phyloP scores from a whole-genome alignment of 768 basidiomycete species.

The Boletus edulis region DNA sequence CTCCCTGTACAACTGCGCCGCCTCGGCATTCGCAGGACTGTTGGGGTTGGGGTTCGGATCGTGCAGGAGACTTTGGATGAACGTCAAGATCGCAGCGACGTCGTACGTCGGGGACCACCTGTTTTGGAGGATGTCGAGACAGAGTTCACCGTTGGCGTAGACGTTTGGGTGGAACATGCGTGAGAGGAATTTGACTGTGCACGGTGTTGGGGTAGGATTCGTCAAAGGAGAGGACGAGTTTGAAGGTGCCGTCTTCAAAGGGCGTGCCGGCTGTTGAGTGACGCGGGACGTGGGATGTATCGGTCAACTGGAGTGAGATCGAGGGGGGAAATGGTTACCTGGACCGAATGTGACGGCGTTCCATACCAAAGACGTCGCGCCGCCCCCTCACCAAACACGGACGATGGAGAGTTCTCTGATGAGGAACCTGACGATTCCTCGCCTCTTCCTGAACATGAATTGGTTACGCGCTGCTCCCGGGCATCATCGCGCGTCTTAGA shows the following conservation, averaged over 20 bases:
- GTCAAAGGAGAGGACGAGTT: constrained; percentile 91
- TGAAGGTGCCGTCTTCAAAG: constrained; percentile 99
- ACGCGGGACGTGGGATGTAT: not conserved
- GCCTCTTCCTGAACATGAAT: too few species aligned
- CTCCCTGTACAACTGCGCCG: constrained; percentile 93
- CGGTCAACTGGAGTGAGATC: not conserved
- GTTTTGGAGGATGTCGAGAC: constrained; percentile 97
- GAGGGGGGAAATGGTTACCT: constrained; percentile 58
- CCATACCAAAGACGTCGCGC: constrained; percentile 68
- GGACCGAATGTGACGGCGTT: constrained; percentile 99
- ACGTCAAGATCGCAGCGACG: constrained; percentile 96
- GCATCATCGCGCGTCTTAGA: too few species aligned
- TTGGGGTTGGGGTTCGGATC: constrained; percentile 99
- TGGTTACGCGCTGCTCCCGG: too few species aligned
- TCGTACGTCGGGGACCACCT: constrained; percentile 99
- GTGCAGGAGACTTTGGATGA: constrained; percentile 92
- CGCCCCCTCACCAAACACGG: too few species aligned
- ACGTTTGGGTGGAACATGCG: constrained; percentile 99
- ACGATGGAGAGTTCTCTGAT: too few species aligned
- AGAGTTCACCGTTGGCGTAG: constrained; percentile 97
- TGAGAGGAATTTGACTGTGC: constrained; percentile 93
- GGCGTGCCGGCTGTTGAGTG: constrained; percentile 81
- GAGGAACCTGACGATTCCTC: too few species aligned
- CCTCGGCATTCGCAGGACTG: constrained; percentile 98
- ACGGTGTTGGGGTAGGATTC: constrained; percentile 98